phyloP scores from a whole-genome alignment of 1,284 basidiomycete genomes.

The Tetrapyrgos nigripes region DNA sequence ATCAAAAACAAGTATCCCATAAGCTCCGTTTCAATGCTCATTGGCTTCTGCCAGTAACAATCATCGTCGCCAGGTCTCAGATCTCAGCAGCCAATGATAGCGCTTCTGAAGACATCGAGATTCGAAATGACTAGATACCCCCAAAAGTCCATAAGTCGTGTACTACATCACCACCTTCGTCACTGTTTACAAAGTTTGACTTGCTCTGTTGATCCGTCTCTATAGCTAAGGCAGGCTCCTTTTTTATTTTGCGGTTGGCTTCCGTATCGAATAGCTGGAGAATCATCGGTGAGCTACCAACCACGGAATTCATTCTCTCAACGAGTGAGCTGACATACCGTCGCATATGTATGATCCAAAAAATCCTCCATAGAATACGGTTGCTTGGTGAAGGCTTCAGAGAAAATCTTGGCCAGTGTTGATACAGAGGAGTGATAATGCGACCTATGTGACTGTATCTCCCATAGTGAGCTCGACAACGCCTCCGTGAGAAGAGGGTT shows the following conservation, averaged over 20 bases:
- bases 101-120: too few relatives aligned
- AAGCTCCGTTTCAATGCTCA: too few relatives aligned
- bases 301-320: constrained; percentile 3
- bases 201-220: constrained; percentile 36
- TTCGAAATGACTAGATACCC: not conserved
- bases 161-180: constrained; percentile 34
- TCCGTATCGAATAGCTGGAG: constrained; percentile 89
- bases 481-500: constrained; percentile 85
- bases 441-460: constrained; percentile 78
- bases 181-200: constrained; percentile 11
- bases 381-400: constrained; percentile 93
- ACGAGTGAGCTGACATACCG: constrained; percentile 58
- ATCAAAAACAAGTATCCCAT: too few relatives aligned
- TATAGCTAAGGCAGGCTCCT: constrained; percentile 73
- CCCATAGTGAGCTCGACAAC: constrained; percentile 91
- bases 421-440: constrained; percentile 91
- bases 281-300: not conserved
- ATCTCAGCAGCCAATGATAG: too few relatives aligned
- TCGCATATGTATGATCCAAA: constrained; percentile 93
- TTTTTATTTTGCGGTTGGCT: constrained; percentile 78
- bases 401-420: constrained; percentile 86
- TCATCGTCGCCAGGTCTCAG: too few relatives aligned
- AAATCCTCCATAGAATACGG: constrained; percentile 95
- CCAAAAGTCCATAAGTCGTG: constrained; percentile 49
- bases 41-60: too few relatives aligned